These are phyloP conservation scores for Ceratobasidium sp. DNA, from an alignment of 1,284 basidiomycete species.

Conservation along the genomic window DNA sequence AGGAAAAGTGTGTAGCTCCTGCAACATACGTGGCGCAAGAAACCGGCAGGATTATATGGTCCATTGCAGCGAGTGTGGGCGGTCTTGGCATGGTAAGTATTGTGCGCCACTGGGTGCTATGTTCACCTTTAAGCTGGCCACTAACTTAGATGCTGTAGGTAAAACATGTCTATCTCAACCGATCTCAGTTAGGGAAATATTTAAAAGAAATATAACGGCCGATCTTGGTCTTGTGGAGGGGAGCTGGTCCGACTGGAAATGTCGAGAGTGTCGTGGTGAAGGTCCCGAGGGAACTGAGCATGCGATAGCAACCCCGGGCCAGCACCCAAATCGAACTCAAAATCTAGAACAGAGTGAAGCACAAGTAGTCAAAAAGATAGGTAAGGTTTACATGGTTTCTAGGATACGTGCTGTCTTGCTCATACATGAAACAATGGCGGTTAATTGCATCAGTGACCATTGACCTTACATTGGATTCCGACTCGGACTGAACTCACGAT, in stretches of 20 bases:
- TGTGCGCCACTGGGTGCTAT: too few species aligned
- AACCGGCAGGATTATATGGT: background rate
- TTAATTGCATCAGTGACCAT: too few species aligned
- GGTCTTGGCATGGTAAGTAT: background rate
- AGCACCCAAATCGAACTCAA: too few species aligned
- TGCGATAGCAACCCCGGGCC: too few species aligned
- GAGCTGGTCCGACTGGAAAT: constrained; percentile 15
- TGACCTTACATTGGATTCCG: too few species aligned
- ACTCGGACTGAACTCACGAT: too few species aligned
- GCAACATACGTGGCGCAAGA: background rate
- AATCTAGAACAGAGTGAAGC: too few species aligned
- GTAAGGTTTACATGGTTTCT: too few species aligned
- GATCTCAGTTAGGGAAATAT: background rate
- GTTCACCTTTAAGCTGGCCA: background rate
- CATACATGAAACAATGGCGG: too few species aligned
- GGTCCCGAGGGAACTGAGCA: constrained; percentile 11
- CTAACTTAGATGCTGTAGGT: background rate
- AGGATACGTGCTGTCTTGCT: too few species aligned
- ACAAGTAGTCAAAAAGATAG: too few species aligned
- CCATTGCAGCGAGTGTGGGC: background rate
- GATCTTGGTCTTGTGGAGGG: too few species aligned
- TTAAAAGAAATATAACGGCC: background rate
- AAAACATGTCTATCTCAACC: background rate
- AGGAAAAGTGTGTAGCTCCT: constrained; percentile 8
- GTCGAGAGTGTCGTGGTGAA: constrained; percentile 3